A percentile compares a stretch with the other conserved stretches of the same genome.
Evolutionary conservation across 371 early-diverging fungal species (phyloP).

Genomic region (Blakeslea trispora): DNA sequence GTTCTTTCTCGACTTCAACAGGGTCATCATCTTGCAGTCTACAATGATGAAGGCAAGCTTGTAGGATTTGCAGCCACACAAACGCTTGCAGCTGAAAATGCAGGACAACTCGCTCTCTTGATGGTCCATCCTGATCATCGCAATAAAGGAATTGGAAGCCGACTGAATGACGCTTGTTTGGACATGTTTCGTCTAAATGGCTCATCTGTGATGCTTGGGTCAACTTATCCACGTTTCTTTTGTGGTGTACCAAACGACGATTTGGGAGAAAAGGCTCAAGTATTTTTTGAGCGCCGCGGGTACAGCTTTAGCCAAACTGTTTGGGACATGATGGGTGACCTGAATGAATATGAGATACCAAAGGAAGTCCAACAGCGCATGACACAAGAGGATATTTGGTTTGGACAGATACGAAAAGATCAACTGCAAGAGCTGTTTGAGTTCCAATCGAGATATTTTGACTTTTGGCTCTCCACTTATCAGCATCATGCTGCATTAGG

Average conservation of each 20-base stretch:
- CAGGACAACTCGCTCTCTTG: constrained; percentile 40
- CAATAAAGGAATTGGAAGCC: constrained; percentile 36
- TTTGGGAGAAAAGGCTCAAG: constrained; percentile 20
- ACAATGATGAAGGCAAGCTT: constrained; percentile 10
- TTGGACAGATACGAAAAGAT: constrained; percentile 31
- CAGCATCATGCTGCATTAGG: constrained; percentile 46
- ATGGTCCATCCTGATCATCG: constrained; percentile 34
- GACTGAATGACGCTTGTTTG: constrained; percentile 34
- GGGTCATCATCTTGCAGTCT: constrained; percentile 25
- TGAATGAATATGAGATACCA: constrained; percentile 31
- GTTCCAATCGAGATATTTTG: constrained; percentile 43
- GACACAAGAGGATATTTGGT: constrained; percentile 36
- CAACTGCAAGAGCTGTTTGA: constrained; percentile 32
- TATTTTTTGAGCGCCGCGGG: constrained; percentile 43
- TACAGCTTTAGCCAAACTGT: constrained; percentile 30
- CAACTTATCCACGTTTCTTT: constrained; percentile 53
- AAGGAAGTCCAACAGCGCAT: constrained; percentile 26
- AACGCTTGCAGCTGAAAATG: constrained; percentile 9
- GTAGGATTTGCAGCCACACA: constrained; percentile 48
- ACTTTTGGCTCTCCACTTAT: constrained; percentile 44
- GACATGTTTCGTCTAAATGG: constrained; percentile 20
- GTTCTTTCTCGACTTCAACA: constrained; percentile 26
- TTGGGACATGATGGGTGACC: constrained; percentile 38
- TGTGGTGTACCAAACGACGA: constrained; percentile 42
- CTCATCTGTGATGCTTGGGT: constrained; percentile 27